These are phyloP conservation scores for Fusarium azukiicola DNA, from an alignment of 2,329 filamentous ascomycete genomes.

Conservation along the genomic window DNA sequence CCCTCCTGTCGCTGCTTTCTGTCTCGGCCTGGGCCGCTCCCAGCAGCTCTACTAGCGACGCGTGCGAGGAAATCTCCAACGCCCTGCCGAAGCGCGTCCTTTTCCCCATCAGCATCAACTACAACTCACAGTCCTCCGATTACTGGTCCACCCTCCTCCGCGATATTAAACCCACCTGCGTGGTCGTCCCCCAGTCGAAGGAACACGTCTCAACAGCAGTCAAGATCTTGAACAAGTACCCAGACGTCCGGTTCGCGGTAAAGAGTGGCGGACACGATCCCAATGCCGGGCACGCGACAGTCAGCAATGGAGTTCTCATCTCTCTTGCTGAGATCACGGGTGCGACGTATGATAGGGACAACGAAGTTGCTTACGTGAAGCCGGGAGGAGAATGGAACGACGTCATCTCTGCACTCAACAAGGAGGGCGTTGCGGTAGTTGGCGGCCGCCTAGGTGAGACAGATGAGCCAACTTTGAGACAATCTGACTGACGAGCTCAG, in stretches of 20 bases:
- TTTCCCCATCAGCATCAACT: conserved; percentile 19
- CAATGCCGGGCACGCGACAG: conserved; percentile 29
- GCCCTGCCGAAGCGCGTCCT: background rate
- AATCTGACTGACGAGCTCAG: fast-evolving
- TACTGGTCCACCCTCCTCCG: conserved; percentile 35
- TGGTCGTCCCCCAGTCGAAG: conserved; percentile 17
- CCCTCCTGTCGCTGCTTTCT: background rate
- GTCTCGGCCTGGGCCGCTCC: background rate
- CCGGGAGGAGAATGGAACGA: conserved; percentile 43
- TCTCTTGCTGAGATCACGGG: conserved; percentile 33
- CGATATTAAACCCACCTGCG: conserved; percentile 32
- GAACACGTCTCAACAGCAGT: conserved; percentile 27
- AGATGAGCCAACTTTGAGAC: background rate
- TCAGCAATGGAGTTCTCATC: conserved; percentile 27
- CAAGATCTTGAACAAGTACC: conserved; percentile 36
- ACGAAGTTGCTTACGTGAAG: conserved; percentile 34
- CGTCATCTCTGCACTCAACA: conserved; percentile 16
- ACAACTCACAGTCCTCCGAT: background rate
- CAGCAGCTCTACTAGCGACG: conserved; percentile 14
- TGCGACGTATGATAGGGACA: conserved; percentile 23
- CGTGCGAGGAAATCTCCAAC: conserved; percentile 33
- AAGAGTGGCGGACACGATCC: conserved; percentile 40
- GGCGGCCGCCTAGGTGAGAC: conserved; percentile 29
- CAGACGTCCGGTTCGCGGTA: conserved; percentile 32
- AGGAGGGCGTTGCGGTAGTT: conserved; percentile 24